phyloP scores from a whole-genome alignment of 1,284 basidiomycete genomes.

The Cystobasidiaceae sp. region DNA sequence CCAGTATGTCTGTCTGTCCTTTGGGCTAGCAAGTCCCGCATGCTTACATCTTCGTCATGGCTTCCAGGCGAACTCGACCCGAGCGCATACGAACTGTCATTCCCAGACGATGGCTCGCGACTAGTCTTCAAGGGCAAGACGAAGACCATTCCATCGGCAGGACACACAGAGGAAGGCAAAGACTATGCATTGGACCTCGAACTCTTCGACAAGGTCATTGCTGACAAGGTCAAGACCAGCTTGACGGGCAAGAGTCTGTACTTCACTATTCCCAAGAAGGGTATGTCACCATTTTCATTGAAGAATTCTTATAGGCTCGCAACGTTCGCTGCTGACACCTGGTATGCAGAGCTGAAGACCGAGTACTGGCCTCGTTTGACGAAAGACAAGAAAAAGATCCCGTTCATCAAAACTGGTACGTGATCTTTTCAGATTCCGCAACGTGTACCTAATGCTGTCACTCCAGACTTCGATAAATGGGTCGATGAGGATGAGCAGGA shows the following conservation, averaged over 20 bases:
- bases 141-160: constrained; percentile 2
- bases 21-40: too few species aligned
- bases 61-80: constrained; percentile 28
- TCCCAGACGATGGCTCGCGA: constrained; percentile 21
- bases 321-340: too few species aligned
- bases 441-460: too few species aligned
- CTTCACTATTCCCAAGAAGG: constrained; percentile 44
- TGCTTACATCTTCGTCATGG: too few species aligned
- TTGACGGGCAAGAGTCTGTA: constrained; percentile 45
- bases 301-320: neutral
- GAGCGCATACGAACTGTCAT: constrained; percentile 8
- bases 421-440: neutral
- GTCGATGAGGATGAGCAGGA: constrained; percentile 48
- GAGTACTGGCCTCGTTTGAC: constrained; percentile 47
- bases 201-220: constrained; percentile 45
- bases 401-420: constrained; percentile 46
- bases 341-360: constrained; percentile 32
- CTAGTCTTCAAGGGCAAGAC: constrained; percentile 31
- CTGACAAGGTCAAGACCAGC: constrained; percentile 41
- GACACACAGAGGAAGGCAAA: constrained; percentile 34
- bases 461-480: constrained; percentile 47
- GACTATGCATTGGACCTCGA: constrained; percentile 44
- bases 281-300: neutral
- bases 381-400: constrained; percentile 47
- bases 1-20: neutral